Conservation (phyloP, 306 rosid species). For the Carpinus fangiana region DNA sequence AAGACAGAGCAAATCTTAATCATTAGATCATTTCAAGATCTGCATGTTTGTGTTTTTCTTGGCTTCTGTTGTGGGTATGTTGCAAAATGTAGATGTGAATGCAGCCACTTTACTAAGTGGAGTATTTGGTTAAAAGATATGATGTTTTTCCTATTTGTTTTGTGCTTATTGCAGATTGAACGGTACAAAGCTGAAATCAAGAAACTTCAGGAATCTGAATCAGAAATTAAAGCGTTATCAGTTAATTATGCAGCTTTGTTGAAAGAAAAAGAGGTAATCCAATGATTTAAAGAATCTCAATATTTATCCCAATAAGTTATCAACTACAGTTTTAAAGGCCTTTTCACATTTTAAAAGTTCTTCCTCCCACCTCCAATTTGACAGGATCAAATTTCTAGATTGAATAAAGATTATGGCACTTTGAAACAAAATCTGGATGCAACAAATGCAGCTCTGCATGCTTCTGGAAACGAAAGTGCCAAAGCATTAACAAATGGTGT, state of each 20-base stretch:
- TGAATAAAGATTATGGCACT: conserved; percentile 80
- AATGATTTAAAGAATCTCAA: conserved; percentile 7
- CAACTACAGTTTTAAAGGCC: neutral
- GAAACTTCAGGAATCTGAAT: conserved; percentile 92
- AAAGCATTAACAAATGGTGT: conserved; percentile 50
- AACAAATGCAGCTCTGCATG: conserved; percentile 47
- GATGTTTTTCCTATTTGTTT: conserved; percentile 12
- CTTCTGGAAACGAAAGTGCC: conserved; percentile 51
- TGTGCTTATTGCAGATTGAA: conserved; percentile 56
- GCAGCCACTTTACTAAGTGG: neutral
- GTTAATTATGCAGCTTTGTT: conserved; percentile 87
- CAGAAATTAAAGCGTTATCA: conserved; percentile 87
- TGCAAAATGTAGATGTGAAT: neutral
- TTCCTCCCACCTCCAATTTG: conserved; percentile 30
- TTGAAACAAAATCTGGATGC: conserved; percentile 72
- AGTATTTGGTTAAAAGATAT: conserved; percentile 13
- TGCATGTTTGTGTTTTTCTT: neutral
- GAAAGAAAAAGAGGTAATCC: conserved; percentile 82
- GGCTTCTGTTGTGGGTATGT: neutral
- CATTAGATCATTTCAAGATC: neutral
- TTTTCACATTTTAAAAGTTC: conserved; percentile 22
- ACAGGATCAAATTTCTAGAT: conserved; percentile 72
- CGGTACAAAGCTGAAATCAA: conserved; percentile 73
- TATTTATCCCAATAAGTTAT: conserved; percentile 2
- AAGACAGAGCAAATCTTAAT: neutral